Base-by-base conservation (phyloP, 805 yeast genomes). In the Metschnikowia drakensbergensis region DNA sequence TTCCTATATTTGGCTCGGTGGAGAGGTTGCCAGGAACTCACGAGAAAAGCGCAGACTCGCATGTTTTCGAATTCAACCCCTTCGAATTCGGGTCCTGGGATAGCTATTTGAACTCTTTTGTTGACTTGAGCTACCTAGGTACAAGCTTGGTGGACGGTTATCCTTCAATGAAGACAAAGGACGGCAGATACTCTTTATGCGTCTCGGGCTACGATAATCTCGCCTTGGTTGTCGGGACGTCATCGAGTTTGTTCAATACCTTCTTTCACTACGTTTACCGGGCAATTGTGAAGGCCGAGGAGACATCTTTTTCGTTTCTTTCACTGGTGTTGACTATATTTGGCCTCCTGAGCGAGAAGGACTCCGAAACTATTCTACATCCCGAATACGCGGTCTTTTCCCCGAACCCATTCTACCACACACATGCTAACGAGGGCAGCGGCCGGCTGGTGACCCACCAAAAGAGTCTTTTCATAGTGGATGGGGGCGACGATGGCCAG, bases 1-100 rank as follows among this genome's bases (percentile, higher is more conserved):
- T 71, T 58, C 86, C 79, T 13, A 76, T 75, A 22, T 69, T 75
- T 22, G 62, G 72, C 38, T 67, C 77, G 28, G 56, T 67, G 4
- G 72, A 68, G 49, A 71, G 72, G 53, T 68, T 66, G 45, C 76
- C 75, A 3, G 67, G 60, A 23, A 52, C 56, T 8, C 58, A 55
- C 42, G 53, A 50, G 7, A 58, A 65, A n/a, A 60, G 67, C 41
- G n/a, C 57, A 1, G 61, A 62, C 30, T 75, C 83, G 1, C 76
- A 72, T 49, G 50, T 80, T 2, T 75, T 81, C 52, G 88, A 83
- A 60, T 76, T 83, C 54, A 80, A 77, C 10, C 87, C 87, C 0
- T 80, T 63, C 57, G 89, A 83, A 49, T 82, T 82, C 66, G 88
- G 88, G 0, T 80, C 85, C 0, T 83, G 87, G 86, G 85, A 82